Base-by-base conservation (phyloP, 169 alveolate genomes). In the Ophryocystis elektroscirrha region DNA sequence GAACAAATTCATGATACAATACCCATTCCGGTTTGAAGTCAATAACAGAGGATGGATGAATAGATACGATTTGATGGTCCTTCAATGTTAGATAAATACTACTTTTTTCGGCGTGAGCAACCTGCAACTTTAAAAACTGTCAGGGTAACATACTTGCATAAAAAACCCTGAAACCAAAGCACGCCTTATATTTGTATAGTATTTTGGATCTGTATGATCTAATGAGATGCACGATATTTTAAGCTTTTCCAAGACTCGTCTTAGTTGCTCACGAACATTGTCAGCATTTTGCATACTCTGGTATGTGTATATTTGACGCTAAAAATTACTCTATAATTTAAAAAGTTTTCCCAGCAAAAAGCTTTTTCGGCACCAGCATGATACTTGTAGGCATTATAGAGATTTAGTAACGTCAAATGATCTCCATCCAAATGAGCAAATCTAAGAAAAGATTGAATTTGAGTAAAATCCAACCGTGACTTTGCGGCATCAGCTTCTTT, bases 381-480 rank as follows among this genome's bases (percentile, higher is more conserved):
- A 47, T 71, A 67, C 38, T 61, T 64, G 61, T 57, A 61, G 30
- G 74, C 74, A 43, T 66, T 69, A 43, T 60, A 89, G 0, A 77
- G 91, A 62, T 78, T 73, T 26, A 94, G 75, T 43, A 88, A 63
- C 0, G 98, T 88, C 18, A 91, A 61, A 64, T 94, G 99, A 55
- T 94, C 99, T 1, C 99, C 97, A 47, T 83, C 92, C 55, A 75
- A 72, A 54, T 90, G 91, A 2, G 86, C 59, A 69, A 91, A 89
- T 58, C 85, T 65, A 32, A n/a, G n/a, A n/a, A n/a, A n/a, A n/a
- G n/a, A n/a, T n/a, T n/a, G n/a, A n/a, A n/a, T n/a, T n/a, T n/a
- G n/a, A n/a, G n/a, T n/a, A n/a, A n/a, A n/a, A n/a, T n/a, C n/a
- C n/a, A n/a, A n/a, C n/a, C n/a, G n/a, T n/a, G 81, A 56, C 73